Base-by-base conservation (phyloP, 176 grass and related monocot genomes). In the Eleusine indica region DNA sequence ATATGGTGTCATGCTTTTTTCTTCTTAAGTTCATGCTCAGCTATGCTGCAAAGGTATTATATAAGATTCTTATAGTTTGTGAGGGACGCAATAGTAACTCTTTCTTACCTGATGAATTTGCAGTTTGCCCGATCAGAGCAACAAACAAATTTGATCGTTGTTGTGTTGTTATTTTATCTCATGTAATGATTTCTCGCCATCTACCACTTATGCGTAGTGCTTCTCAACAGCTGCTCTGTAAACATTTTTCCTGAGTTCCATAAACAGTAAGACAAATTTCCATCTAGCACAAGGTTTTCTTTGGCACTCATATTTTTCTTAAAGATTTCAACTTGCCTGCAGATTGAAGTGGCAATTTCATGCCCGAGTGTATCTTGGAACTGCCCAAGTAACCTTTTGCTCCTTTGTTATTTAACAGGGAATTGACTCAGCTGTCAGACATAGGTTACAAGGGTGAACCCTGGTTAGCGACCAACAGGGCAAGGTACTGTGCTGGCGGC, bases 381-480 rank as follows among this genome's bases (percentile, higher is more conserved):
- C 49, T 62, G 40, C 54, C 40, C 40, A 41, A 62, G 29, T 88
- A 75, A 84, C 21, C 30, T 41, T 49, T 48, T 71, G 38, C 77
- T 56, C 42, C 14, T 15, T 66, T 71, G 16, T 35, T 80, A 32
- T 37, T 9, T 82, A 71, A 41, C 70, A 88, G 90, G 62, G 29
- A 39, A 78, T 86, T 61, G 37, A 71, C 19, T 73, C 41, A 15
- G 54, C 41, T n/a, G 46, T 73, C 44, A 68, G 10, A 65, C 41
- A 43, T 9, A 75, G 6, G 22, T 39, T 88, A 22, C 62, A 69
- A 47, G 42, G 0, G 0, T 75, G 63, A 86, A 90, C 60, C 51
- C 74, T 73, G 6, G 73, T 58, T 54, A 43, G 12, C 43, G 44
- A 39, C 37, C 35, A 51, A 75, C 70, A 53, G 37, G 44, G 42